Evolutionary conservation across 257 asterid genomes (phyloP).

Genomic region (Plantago ovata): DNA sequence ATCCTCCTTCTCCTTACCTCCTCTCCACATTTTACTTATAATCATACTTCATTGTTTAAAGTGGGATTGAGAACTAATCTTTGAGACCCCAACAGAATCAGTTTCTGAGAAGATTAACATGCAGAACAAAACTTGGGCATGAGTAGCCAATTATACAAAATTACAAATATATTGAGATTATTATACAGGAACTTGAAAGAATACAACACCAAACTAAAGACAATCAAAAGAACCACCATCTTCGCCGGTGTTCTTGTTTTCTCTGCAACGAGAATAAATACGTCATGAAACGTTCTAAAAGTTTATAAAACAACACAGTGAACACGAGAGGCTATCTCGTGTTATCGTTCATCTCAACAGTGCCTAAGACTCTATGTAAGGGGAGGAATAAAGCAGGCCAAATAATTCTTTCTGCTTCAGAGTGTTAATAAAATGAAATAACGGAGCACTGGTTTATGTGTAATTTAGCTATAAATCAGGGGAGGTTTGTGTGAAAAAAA

Average conservation of each 20-base stretch:
- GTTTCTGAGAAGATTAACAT: not conserved
- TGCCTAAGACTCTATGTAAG: too few species aligned
- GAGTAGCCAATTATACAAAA: slow-evolving; percentile 3
- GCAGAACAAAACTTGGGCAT: not conserved
- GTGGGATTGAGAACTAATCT: too few species aligned
- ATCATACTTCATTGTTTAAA: too few species aligned
- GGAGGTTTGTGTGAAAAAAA: too few species aligned
- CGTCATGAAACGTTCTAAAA: slow-evolving; percentile 4
- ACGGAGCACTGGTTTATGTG: too few species aligned
- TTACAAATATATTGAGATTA: not conserved
- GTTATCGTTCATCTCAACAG: not conserved
- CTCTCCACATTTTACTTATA: too few species aligned
- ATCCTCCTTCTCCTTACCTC: too few species aligned
- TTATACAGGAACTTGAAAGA: slow-evolving; percentile 9
- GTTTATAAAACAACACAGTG: not conserved
- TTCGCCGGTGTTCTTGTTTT: slow-evolving; percentile 32
- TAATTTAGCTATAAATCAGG: too few species aligned
- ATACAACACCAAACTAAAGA: slow-evolving; percentile 6
- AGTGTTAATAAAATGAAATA: not conserved
- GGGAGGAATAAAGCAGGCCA: not conserved
- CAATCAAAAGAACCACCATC: slow-evolving; percentile 61
- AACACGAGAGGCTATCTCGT: not conserved
- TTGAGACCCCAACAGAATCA: not conserved
- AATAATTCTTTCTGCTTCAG: slow-evolving; percentile 1
- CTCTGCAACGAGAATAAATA: slow-evolving; percentile 30